These are phyloP conservation scores for Claviceps pazoutovae DNA, from an alignment of 2,329 filamentous ascomycete genomes.

Conservation along the genomic window DNA sequence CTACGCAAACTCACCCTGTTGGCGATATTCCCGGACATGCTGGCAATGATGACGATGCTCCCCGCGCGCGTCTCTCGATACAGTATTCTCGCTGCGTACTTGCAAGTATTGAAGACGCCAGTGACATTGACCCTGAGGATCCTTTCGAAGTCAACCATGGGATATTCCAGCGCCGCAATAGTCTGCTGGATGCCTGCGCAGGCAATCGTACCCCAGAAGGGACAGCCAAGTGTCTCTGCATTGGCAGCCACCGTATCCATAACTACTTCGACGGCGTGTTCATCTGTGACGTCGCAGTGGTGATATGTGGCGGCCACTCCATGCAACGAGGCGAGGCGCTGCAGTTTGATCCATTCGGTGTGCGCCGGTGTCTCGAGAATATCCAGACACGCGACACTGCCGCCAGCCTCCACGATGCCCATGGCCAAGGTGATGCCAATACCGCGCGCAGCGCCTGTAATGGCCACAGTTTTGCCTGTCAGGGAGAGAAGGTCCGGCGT, in stretches of 20 bases:
- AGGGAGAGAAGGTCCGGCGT: constrained; percentile 29
- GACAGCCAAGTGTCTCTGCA: constrained; percentile 17
- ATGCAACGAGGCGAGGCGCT: constrained; percentile 24
- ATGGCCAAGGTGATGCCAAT: constrained; percentile 35
- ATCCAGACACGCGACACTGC: constrained; percentile 34
- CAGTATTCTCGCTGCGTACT: constrained; percentile 74
- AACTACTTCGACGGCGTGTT: constrained; percentile 20
- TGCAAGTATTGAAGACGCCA: constrained; percentile 74
- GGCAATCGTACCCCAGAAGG: constrained; percentile 26
- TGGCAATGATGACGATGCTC: constrained; percentile 54
- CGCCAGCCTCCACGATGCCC: constrained; percentile 35
- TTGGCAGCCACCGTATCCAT: constrained; percentile 23
- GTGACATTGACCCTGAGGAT: constrained; percentile 79
- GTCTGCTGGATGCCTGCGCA: constrained; percentile 36
- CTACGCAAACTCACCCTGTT: constrained; percentile 41
- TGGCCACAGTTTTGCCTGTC: constrained; percentile 27
- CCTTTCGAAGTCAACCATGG: constrained; percentile 57
- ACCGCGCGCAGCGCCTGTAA: constrained; percentile 37
- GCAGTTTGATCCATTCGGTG: constrained; percentile 27
- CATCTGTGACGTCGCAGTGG: constrained; percentile 33
- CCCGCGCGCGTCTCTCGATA: constrained; percentile 41
- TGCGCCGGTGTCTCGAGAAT: constrained; percentile 23
- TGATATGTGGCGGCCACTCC: constrained; percentile 24
- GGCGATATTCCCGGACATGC: constrained; percentile 54
- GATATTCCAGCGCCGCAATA: constrained; percentile 56